phyloP scores from a whole-genome alignment of 768 basidiomycete species.

The Hericium alpestre region DNA sequence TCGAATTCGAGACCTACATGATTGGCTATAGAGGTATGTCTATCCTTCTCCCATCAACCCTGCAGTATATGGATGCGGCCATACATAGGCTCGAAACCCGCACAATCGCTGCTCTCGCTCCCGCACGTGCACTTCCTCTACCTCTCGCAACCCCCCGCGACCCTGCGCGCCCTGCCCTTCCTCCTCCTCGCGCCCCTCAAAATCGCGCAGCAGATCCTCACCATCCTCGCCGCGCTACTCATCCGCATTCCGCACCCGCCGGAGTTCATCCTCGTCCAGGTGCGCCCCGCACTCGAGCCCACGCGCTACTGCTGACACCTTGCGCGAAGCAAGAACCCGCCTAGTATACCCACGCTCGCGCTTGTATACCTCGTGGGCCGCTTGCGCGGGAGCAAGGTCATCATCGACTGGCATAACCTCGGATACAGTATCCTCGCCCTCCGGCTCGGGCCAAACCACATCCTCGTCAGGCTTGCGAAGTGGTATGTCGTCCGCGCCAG shows the following conservation, averaged over 20 bases:
- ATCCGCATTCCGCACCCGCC: slow-evolving; percentile 55
- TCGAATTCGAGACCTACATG: slow-evolving; percentile 66
- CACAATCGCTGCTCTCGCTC: slow-evolving; percentile 57
- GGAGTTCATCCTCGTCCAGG: slow-evolving; percentile 85
- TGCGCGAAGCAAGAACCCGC: slow-evolving; percentile 65
- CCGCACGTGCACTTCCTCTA: slow-evolving; percentile 58
- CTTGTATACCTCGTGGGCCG: slow-evolving; percentile 67
- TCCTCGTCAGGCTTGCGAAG: slow-evolving; percentile 64
- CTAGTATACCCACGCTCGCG: slow-evolving; percentile 87
- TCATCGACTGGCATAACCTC: slow-evolving; percentile 99
- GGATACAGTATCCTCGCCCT: slow-evolving; percentile 89
- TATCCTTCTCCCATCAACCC: neutral
- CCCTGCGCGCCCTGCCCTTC: slow-evolving; percentile 49
- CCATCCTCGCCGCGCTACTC: slow-evolving; percentile 53
- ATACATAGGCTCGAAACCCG: slow-evolving; percentile 62
- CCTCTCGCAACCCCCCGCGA: slow-evolving; percentile 51
- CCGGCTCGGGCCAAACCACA: slow-evolving; percentile 57
- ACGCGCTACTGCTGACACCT: neutral
- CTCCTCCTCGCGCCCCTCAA: slow-evolving; percentile 72
- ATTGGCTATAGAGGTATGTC: slow-evolving; percentile 77
- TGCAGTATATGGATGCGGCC: neutral
- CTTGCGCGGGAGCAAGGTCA: slow-evolving; percentile 69
- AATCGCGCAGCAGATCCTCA: slow-evolving; percentile 55
- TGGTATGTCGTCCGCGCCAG: slow-evolving; percentile 36
- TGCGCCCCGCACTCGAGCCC: slow-evolving; percentile 24